phyloP scores from a whole-genome alignment of 2,329 filamentous ascomycete genomes.

The Neofusicoccum umdonicola region DNA sequence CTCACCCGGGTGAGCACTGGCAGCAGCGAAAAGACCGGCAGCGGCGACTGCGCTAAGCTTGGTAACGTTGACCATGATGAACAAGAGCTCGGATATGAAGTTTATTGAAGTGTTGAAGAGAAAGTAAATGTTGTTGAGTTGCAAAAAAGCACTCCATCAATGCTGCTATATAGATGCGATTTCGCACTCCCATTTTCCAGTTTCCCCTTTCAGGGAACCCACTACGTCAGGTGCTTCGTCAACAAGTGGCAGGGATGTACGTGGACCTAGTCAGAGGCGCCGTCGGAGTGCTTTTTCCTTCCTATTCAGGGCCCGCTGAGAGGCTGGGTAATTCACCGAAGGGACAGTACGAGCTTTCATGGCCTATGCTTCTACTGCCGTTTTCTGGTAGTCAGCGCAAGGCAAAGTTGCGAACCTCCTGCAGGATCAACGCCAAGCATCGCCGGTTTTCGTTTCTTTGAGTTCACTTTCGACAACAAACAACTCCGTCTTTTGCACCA shows the following conservation, averaged over 20 bases:
- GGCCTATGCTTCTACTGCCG: not conserved
- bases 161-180: not conserved
- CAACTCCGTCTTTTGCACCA: too few species aligned
- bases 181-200: too few species aligned
- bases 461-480: too few species aligned
- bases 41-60: constrained; percentile 23
- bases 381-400: not conserved
- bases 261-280: not conserved
- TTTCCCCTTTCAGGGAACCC: not conserved
- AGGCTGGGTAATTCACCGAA: not conserved
- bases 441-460: too few species aligned
- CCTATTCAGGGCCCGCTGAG: not conserved
- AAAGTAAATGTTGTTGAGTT: not conserved
- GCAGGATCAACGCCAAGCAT: too few species aligned
- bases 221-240: constrained; percentile 5
- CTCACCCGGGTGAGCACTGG: constrained; percentile 33
- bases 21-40: constrained; percentile 22
- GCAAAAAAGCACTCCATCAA: not conserved
- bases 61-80: constrained; percentile 25
- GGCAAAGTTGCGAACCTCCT: too few species aligned
- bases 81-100: not conserved
- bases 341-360: not conserved
- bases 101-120: not conserved
- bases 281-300: not conserved
- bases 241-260: constrained; percentile 7